These are phyloP conservation scores for Penicillium paradoxum DNA, from an alignment of 495 filamentous ascomycete species.

Conservation along the genomic window DNA sequence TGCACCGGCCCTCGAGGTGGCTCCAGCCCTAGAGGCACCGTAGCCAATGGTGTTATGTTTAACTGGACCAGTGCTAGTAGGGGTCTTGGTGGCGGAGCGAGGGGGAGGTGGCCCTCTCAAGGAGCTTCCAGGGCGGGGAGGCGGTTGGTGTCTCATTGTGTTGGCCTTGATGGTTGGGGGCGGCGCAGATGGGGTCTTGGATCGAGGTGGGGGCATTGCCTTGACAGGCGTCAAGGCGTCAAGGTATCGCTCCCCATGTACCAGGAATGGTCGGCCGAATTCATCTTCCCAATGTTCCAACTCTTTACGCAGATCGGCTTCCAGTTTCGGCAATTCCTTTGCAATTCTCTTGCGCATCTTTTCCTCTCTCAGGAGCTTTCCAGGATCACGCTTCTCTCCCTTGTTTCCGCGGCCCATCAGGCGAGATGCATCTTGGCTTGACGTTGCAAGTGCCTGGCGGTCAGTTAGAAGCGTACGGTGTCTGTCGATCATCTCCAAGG, in stretches of 20 bases:
- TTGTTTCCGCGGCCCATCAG: constrained; percentile 84
- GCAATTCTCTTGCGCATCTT: constrained; percentile 96
- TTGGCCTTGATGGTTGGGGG: constrained; percentile 30
- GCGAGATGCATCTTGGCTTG: constrained; percentile 89
- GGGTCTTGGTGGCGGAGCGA: constrained; percentile 64
- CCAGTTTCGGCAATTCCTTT: constrained; percentile 91
- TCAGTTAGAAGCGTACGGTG: constrained; percentile 82
- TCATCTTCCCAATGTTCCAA: constrained; percentile 92
- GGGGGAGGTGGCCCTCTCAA: constrained; percentile 49
- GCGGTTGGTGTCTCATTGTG: constrained; percentile 23
- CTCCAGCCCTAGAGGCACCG: constrained; percentile 34
- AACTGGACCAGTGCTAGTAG: constrained; percentile 46
- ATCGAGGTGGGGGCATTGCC: constrained; percentile 60
- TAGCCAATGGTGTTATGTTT: constrained; percentile 55
- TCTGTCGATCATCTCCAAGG: constrained; percentile 73
- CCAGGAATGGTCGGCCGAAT: constrained; percentile 85
- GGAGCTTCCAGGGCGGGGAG: constrained; percentile 42
- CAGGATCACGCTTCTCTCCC: constrained; percentile 87
- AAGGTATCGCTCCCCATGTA: constrained; percentile 85
- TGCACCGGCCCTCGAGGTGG: constrained; percentile 42
- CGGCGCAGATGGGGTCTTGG: constrained; percentile 71
- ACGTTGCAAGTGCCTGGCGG: constrained; percentile 76
- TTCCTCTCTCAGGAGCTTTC: constrained; percentile 90
- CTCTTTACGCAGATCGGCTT: constrained; percentile 70
- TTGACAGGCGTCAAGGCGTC: constrained; percentile 65